Evolutionary conservation across 306 rosid genomes (phyloP).

Genomic region (Cicer judaicum): DNA sequence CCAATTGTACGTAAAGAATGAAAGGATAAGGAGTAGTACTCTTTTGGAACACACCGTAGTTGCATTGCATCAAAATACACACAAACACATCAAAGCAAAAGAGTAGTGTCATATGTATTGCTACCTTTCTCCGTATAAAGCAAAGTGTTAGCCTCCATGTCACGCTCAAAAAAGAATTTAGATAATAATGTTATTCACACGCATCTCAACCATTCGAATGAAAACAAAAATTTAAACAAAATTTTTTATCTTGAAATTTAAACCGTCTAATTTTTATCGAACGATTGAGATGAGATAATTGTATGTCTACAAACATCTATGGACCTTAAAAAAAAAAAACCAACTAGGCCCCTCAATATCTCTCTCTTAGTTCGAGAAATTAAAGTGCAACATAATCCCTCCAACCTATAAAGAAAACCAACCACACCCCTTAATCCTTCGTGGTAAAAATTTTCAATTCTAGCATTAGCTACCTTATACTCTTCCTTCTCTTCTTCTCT

Average conservation of each 20-base stretch:
- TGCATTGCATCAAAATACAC: conserved; percentile 77
- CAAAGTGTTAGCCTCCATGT: conserved; percentile 66
- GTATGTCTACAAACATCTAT: too few species aligned
- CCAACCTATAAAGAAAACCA: conserved; percentile 87
- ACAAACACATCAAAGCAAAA: conserved; percentile 62
- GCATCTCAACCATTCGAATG: too few species aligned
- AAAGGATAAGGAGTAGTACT: conserved; percentile 43
- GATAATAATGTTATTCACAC: too few species aligned
- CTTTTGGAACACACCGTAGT: conserved; percentile 58
- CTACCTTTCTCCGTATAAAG: conserved; percentile 76
- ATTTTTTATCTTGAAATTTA: too few species aligned
- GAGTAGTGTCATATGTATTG: conserved; percentile 54
- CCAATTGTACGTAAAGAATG: conserved; percentile 64
- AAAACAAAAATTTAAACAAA: too few species aligned
- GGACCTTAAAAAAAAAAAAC: too few species aligned
- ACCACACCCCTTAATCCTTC: conserved; percentile 53
- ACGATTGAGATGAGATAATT: too few species aligned
- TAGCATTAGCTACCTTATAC: conserved; percentile 17
- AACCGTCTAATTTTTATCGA: too few species aligned
- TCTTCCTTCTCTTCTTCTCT: conserved; percentile 31
- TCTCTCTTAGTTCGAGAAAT: conserved; percentile 55
- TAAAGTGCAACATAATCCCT: conserved; percentile 70
- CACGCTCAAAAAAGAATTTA: conserved; percentile 57
- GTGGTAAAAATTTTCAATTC: conserved; percentile 39
- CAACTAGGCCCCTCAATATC: conserved; percentile 46